Conservation (phyloP, 2,329 filamentous ascomycete genomes). For the Nemania abortiva region DNA sequence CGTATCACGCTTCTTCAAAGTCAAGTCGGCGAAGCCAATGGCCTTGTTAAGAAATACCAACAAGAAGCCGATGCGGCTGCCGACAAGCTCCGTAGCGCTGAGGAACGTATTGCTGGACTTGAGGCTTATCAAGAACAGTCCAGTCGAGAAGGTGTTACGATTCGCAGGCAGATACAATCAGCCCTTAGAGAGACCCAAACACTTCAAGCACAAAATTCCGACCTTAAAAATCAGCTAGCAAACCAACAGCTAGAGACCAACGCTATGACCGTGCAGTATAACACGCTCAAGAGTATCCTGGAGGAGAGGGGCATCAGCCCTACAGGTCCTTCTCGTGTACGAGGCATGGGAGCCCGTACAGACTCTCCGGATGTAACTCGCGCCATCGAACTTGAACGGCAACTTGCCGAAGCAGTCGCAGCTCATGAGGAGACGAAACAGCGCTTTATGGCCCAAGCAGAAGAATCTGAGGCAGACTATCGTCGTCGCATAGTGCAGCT, state of each 20-base stretch:
- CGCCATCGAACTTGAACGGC: slow-evolving; percentile 86
- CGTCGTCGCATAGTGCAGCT: slow-evolving; percentile 93
- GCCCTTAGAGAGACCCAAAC: slow-evolving; percentile 85
- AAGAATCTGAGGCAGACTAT: slow-evolving; percentile 89
- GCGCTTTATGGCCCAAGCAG: slow-evolving; percentile 80
- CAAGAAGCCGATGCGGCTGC: slow-evolving; percentile 86
- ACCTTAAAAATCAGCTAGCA: slow-evolving; percentile 84
- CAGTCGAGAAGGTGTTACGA: slow-evolving; percentile 89
- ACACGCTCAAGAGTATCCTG: slow-evolving; percentile 91
- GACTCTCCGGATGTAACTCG: slow-evolving; percentile 84
- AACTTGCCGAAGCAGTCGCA: slow-evolving; percentile 80
- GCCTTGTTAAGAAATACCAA: slow-evolving; percentile 88
- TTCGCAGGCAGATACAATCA: slow-evolving; percentile 89
- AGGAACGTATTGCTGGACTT: slow-evolving; percentile 95
- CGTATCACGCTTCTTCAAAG: slow-evolving; percentile 80
- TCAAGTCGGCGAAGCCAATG: slow-evolving; percentile 82
- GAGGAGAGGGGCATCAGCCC: slow-evolving; percentile 88
- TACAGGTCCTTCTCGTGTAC: slow-evolving; percentile 76
- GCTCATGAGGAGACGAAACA: slow-evolving; percentile 88
- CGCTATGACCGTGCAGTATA: slow-evolving; percentile 90
- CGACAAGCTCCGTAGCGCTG: slow-evolving; percentile 89
- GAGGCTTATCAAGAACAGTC: slow-evolving; percentile 98
- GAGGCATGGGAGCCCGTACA: slow-evolving; percentile 78
- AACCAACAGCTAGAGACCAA: slow-evolving; percentile 94
- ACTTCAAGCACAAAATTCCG: slow-evolving; percentile 83